phyloP scores from a whole-genome alignment of 495 filamentous ascomycete species.

The Achaetomiella virescens region DNA sequence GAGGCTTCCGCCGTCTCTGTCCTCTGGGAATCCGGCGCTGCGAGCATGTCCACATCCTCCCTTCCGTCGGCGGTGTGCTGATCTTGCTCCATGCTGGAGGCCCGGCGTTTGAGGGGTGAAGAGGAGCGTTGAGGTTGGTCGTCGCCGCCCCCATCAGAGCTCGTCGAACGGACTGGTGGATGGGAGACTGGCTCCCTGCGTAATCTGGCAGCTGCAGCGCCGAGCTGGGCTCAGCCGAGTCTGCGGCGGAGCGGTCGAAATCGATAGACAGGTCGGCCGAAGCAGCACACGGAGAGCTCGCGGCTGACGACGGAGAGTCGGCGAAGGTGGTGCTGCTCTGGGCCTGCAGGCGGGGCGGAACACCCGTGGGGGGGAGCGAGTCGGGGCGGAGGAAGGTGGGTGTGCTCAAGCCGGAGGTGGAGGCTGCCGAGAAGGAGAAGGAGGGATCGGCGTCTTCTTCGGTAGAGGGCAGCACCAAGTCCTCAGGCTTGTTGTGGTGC shows the following conservation, averaged over 20 bases:
- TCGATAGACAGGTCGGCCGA: slow-evolving; percentile 67
- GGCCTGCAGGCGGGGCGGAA: slow-evolving; percentile 46
- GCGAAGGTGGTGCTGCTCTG: slow-evolving; percentile 40
- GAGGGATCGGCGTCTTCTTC: slow-evolving; percentile 39
- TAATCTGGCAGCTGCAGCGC: slow-evolving; percentile 17
- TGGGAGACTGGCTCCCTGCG: slow-evolving; percentile 36
- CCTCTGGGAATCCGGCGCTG: slow-evolving; percentile 12
- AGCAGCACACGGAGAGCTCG: slow-evolving; percentile 65
- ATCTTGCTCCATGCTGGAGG: slow-evolving; percentile 49
- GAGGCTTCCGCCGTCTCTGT: neutral
- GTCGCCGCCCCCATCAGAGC: slow-evolving; percentile 50
- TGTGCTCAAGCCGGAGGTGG: slow-evolving; percentile 32
- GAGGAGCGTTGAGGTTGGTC: slow-evolving; percentile 47
- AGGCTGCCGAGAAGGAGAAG: slow-evolving; percentile 35
- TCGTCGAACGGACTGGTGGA: slow-evolving; percentile 36
- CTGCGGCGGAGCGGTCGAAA: slow-evolving; percentile 52
- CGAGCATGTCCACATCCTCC: slow-evolving; percentile 49
- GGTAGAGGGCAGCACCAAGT: slow-evolving; percentile 45
- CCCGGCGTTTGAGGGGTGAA: slow-evolving; percentile 49
- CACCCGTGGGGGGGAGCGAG: slow-evolving; percentile 42
- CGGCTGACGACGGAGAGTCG: slow-evolving; percentile 49
- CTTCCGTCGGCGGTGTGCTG: slow-evolving; percentile 22
- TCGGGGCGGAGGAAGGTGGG: slow-evolving; percentile 59
- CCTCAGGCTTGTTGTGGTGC: slow-evolving; percentile 26
- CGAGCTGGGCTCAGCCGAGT: slow-evolving; percentile 32